Percentiles rank a stretch among this genome's conserved stretches.
These are phyloP conservation scores for Gilbertella persicaria DNA, from an alignment of 371 early-diverging fungal genomes.

Conservation along the genomic window DNA sequence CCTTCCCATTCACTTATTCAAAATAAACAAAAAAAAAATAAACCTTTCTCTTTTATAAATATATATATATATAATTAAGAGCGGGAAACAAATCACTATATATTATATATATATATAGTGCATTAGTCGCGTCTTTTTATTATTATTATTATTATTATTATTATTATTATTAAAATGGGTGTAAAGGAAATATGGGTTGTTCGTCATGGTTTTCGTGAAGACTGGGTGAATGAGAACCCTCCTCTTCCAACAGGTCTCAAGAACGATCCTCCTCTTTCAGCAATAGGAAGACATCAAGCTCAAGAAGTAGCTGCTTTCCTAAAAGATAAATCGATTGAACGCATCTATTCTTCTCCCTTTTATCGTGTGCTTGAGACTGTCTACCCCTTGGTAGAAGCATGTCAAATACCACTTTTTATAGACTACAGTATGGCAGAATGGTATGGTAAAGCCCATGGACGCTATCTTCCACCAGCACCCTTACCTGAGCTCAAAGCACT, in stretches of 20 bases:
- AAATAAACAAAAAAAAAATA: no score
- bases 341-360: constrained; percentile 41
- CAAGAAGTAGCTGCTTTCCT: constrained; percentile 29
- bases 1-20: no score
- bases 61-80: no score
- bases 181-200: constrained; percentile 38
- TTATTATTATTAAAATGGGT: constrained; percentile 11
- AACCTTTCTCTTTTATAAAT: no score
- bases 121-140: neutral
- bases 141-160: neutral
- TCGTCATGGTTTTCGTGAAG: constrained; percentile 44
- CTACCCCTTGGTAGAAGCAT: constrained; percentile 26
- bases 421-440: constrained; percentile 47
- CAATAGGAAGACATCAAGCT: constrained; percentile 36
- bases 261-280: constrained; percentile 36
- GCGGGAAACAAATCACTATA: no score
- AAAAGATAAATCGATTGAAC: constrained; percentile 30
- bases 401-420: constrained; percentile 25
- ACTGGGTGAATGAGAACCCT: constrained; percentile 35
- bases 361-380: constrained; percentile 41
- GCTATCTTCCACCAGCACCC: constrained; percentile 33
- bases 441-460: constrained; percentile 33
- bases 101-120: no score
- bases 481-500: constrained; percentile 21
- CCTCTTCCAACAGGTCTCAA: constrained; percentile 27